Conservation (phyloP, 106 monocot species). For the Hemerocallis citrina region DNA sequence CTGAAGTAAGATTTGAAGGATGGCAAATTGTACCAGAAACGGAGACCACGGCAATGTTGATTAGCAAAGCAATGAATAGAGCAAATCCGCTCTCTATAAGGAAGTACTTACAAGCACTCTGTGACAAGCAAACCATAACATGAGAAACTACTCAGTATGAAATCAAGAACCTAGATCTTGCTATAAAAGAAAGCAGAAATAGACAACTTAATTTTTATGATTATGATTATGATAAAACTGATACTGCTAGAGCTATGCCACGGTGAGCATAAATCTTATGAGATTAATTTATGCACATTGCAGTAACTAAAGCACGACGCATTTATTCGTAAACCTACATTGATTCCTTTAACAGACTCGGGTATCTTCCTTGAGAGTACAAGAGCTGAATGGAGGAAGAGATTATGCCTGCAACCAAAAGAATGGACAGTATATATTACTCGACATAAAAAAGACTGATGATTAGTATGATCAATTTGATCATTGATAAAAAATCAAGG, state of each 20-base stretch:
- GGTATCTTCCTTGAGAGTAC: conserved; percentile 49
- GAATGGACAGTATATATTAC: background rate
- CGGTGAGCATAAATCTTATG: too few species aligned
- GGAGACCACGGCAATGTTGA: conserved; percentile 50
- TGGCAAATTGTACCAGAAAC: conserved; percentile 41
- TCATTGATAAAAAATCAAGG: background rate
- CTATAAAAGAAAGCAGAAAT: too few species aligned
- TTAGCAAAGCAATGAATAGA: conserved; percentile 39
- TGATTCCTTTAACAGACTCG: conserved; percentile 25
- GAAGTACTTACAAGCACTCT: conserved; percentile 51
- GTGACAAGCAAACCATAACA: background rate
- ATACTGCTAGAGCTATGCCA: too few species aligned
- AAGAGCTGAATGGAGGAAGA: conserved; percentile 53
- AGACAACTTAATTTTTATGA: too few species aligned
- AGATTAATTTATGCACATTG: too few species aligned
- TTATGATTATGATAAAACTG: too few species aligned
- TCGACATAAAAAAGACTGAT: background rate
- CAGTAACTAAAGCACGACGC: too few species aligned
- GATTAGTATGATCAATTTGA: background rate
- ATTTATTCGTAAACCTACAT: too few species aligned
- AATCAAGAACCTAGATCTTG: too few species aligned
- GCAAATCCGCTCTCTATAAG: conserved; percentile 49
- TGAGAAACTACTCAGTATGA: too few species aligned
- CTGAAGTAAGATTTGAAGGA: conserved; percentile 16
- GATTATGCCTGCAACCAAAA: conserved; percentile 34